Conservation (phyloP, 257 asterid species). For the Solanum pimpinellifolium region DNA sequence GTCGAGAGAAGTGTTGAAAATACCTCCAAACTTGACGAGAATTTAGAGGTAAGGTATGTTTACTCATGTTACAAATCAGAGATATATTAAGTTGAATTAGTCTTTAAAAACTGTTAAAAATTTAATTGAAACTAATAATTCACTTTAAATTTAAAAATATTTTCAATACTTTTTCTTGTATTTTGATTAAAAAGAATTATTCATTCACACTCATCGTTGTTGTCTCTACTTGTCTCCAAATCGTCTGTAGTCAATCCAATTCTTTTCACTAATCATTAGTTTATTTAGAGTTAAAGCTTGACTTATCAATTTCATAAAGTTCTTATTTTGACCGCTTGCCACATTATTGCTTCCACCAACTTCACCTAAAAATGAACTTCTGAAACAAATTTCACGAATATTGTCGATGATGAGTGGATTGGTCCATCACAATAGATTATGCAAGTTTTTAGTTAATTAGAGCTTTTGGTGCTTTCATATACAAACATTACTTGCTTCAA, state of each 20-base stretch:
- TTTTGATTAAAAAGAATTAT: no score
- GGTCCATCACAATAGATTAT: not conserved
- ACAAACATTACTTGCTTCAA: rapidly evolving
- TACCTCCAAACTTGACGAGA: no score
- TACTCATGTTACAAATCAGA: no score
- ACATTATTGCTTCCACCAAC: not conserved
- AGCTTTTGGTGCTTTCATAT: not conserved
- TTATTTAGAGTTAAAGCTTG: not conserved
- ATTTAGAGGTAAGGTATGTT: no score
- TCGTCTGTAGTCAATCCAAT: not conserved
- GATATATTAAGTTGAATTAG: no score
- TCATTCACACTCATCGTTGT: no score
- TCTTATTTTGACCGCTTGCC: not conserved
- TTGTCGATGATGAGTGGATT: not conserved
- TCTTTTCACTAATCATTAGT: not conserved
- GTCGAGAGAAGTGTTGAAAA: no score
- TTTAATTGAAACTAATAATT: no score
- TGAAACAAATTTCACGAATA: not conserved
- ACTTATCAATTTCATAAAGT: not conserved
- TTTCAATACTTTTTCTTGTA: no score
- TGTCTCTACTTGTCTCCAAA: no score
- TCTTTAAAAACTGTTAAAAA: no score
- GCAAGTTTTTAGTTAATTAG: not conserved
- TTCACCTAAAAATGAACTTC: not conserved
- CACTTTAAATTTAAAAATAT: no score